A percentile compares a stretch with the other conserved stretches of the same genome.
Evolutionary conservation across 2,329 filamentous ascomycete species (phyloP).

Genomic region (Pseudocercospora ulei): DNA sequence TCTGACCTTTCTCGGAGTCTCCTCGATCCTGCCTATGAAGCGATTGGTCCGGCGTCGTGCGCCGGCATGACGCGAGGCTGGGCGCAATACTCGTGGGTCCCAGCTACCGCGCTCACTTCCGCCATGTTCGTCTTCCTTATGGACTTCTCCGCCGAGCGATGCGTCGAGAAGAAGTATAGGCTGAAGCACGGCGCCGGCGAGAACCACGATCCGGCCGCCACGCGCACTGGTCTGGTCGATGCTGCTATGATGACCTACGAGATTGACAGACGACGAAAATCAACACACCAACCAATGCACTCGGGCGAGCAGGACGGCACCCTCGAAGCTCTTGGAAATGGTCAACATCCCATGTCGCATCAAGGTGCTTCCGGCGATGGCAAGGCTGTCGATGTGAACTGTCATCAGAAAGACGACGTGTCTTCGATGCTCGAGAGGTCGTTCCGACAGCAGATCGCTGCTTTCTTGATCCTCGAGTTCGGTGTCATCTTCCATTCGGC

Average conservation of each 20-base stretch:
- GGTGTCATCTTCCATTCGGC: constrained; percentile 55
- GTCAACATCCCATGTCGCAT: constrained; percentile 12
- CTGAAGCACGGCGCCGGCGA: constrained; percentile 28
- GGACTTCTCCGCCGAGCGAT: constrained; percentile 45
- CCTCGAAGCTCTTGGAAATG: neutral
- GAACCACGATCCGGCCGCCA: constrained; percentile 10
- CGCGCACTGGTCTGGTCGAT: constrained; percentile 22
- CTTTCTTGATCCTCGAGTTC: constrained; percentile 88
- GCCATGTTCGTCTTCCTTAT: constrained; percentile 45
- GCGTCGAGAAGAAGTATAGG: constrained; percentile 44
- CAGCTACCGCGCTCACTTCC: constrained; percentile 44
- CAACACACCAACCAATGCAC: constrained; percentile 37
- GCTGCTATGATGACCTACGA: constrained; percentile 24
- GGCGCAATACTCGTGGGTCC: constrained; percentile 46
- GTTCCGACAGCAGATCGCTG: constrained; percentile 70
- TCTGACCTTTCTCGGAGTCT: constrained; percentile 32
- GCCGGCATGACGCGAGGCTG: constrained; percentile 48
- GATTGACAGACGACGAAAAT: constrained; percentile 16
- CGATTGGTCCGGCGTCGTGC: constrained; percentile 38
- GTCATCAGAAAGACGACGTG: constrained; percentile 22
- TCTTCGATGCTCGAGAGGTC: constrained; percentile 23
- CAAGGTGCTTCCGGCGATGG: constrained; percentile 11
- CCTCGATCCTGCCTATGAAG: constrained; percentile 29
- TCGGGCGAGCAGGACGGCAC: constrained; percentile 37
- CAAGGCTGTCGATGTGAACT: constrained; percentile 13